Evolutionary conservation across 2,329 filamentous ascomycete genomes (phyloP), one percentile per base, ranked within the genome.

Genomic region (Pseudogymnoascus verrucosus): DNA sequence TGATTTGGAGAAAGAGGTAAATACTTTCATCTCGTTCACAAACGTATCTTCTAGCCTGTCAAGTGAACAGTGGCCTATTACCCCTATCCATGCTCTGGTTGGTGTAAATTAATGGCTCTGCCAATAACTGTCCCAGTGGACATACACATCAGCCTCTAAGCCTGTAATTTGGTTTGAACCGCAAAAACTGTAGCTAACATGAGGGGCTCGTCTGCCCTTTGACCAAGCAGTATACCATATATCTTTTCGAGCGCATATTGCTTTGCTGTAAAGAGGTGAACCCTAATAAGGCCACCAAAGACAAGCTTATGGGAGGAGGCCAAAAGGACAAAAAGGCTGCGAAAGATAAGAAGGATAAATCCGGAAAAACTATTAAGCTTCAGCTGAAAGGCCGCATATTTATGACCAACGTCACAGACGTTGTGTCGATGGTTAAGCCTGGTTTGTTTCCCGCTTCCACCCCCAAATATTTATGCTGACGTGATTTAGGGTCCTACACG

Each of bases 361-460:
- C 77, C 78, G 85, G 83, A 71, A 87, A 85, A 74, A 89, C 85
- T 70, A 89, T 89, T 44, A 96, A 93, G 76, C 81, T 98, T 66
- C 93, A 97, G 76, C 82, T 99, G 31, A 99, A 99, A 77, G 95
- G 95, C 40, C 87, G 95, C 61, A 99, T 99, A 71, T 98, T 97
- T 78, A 98, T 99, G 93, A 92, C 93, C 69, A 99, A 99, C 72
- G 93, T 99, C 63, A 98, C 93, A 40, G 91, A 97, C 74, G 88
- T 96, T n/a, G 81, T 96, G 44, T 93, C 89, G 16, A 81, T 95
- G 65, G 87, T 89, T 60, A 96, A 93, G 75, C 90, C 91, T 76
- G 92, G 93, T 96, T 84, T 73, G 62, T 67, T 40, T 47, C 23
- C 36, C 62, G 4, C 31, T 63, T 65, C 28, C 36, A 4, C 7